Conservation (phyloP, 352 stramenopile genomes). For the Phytophthora fragariae region DNA sequence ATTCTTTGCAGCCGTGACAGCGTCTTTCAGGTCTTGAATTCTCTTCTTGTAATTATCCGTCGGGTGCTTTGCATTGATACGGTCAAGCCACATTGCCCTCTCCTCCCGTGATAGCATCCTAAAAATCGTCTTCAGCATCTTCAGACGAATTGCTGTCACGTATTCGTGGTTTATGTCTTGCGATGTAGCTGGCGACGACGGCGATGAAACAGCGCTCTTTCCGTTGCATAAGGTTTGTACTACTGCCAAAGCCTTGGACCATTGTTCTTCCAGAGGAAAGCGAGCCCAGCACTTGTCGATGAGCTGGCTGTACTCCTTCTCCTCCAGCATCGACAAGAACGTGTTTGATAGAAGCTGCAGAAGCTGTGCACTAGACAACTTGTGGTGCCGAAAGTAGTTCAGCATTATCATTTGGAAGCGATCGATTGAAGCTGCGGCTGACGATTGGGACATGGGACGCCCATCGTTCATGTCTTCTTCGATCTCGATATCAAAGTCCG, state of each 20-base stretch:
- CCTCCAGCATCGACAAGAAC: conserved; percentile 56
- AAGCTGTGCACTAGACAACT: conserved; percentile 54
- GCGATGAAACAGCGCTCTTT: neutral
- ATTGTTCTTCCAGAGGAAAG: conserved; percentile 44
- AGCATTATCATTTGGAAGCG: conserved; percentile 68
- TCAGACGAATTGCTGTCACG: conserved; percentile 44
- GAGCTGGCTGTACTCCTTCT: conserved; percentile 50
- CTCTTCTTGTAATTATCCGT: conserved; percentile 49
- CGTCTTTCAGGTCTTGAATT: conserved; percentile 33
- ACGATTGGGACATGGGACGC: conserved; percentile 9
- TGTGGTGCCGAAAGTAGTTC: conserved; percentile 67
- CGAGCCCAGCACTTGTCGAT: conserved; percentile 53
- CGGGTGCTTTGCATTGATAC: conserved; percentile 55
- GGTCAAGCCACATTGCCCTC: conserved; percentile 57
- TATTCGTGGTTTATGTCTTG: conserved; percentile 32
- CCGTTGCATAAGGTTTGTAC: conserved; percentile 51
- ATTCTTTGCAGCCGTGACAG: conserved; percentile 15
- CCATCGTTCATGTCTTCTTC: conserved; percentile 32
- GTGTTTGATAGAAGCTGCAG: conserved; percentile 49
- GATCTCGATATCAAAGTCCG: conserved; percentile 22
- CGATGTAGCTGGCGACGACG: neutral
- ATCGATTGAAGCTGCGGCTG: conserved; percentile 43
- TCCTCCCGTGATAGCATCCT: conserved; percentile 64
- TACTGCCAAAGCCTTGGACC: conserved; percentile 53
- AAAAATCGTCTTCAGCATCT: conserved; percentile 66